A percentile compares a stretch with the other conserved stretches of the same genome.
phyloP scores from a whole-genome alignment of 2,329 filamentous ascomycete genomes.

The Metarhizium guizhouense region DNA sequence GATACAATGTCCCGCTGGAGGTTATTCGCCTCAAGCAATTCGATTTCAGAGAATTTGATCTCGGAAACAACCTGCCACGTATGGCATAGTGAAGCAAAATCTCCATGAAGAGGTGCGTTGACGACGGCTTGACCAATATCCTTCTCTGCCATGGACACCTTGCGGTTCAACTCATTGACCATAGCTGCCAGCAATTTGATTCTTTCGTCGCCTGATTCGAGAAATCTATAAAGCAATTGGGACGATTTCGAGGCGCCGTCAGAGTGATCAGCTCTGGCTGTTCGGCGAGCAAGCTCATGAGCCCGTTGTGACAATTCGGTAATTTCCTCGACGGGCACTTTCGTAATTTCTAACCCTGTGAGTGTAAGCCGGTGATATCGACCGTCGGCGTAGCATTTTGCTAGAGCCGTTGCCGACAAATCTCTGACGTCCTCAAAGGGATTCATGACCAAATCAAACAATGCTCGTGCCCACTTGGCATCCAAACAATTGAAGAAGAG shows the following conservation, averaged over 20 bases:
- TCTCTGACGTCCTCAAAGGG: constrained; percentile 87
- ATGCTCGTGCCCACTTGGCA: constrained; percentile 45
- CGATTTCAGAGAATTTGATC: constrained; percentile 26
- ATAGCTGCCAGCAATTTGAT: constrained; percentile 47
- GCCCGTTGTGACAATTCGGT: constrained; percentile 40
- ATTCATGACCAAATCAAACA: constrained; percentile 76
- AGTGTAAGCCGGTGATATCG: constrained; percentile 21
- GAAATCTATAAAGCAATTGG: constrained; percentile 57
- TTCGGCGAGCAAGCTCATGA: constrained; percentile 52
- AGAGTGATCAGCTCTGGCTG: constrained; percentile 81
- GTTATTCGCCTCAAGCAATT: constrained; percentile 25
- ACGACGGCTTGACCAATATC: constrained; percentile 60
- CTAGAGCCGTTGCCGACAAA: constrained; percentile 40
- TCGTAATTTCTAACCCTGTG: constrained; percentile 6
- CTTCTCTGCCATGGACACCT: constrained; percentile 51
- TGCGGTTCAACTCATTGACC: constrained; percentile 52
- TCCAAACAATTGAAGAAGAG: constrained; percentile 35
- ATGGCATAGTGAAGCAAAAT: constrained; percentile 56
- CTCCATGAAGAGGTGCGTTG: constrained; percentile 58
- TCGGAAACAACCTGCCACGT: constrained; percentile 43
- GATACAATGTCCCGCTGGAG: constrained; percentile 48
- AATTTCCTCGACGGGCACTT: constrained; percentile 25
- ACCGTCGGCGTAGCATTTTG: constrained; percentile 34
- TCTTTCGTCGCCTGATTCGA: constrained; percentile 31
- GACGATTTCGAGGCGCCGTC: constrained; percentile 79